phyloP scores from a whole-genome alignment of 352 stramenopile genomes.

The Globisporangium nunn region DNA sequence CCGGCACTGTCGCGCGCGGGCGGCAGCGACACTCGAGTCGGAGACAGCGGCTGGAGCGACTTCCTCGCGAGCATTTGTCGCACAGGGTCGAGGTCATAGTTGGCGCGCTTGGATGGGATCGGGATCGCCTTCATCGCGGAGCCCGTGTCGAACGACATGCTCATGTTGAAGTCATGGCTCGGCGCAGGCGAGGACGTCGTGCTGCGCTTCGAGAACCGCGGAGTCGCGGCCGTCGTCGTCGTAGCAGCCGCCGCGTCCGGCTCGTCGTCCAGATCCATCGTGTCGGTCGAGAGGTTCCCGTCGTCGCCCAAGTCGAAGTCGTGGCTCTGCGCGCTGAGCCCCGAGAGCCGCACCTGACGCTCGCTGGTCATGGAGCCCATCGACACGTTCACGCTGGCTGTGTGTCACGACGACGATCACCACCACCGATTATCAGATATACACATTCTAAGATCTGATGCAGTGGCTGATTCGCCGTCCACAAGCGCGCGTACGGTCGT shows the following conservation, averaged over 20 bases:
- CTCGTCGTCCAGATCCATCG: constrained; percentile 17
- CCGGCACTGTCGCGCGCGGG: neutral
- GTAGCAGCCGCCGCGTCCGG: neutral
- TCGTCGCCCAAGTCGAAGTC: constrained; percentile 19
- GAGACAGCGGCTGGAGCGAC: constrained; percentile 9
- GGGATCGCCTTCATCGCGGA: constrained; percentile 20
- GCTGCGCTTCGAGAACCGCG: constrained; percentile 12
- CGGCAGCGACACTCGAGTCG: neutral
- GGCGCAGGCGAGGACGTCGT: constrained; percentile 13
- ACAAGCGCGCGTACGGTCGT: constrained; percentile 16
- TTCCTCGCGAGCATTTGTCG: constrained; percentile 10
- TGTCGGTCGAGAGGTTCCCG: constrained; percentile 16
- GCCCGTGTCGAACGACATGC: constrained; percentile 14
- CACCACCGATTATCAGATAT: too few species aligned
- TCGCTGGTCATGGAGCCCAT: constrained; percentile 40
- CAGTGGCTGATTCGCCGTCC: too few species aligned
- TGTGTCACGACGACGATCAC: neutral
- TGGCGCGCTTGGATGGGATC: constrained; percentile 17
- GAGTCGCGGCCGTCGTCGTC: constrained; percentile 10
- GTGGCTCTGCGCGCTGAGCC: constrained; percentile 22
- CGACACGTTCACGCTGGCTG: constrained; percentile 35
- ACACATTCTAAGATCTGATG: too few species aligned
- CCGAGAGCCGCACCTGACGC: constrained; percentile 33
- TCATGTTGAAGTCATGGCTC: constrained; percentile 15
- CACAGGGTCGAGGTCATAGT: constrained; percentile 18